Evolutionary conservation across 169 alveolate genomes (phyloP), one percentile per base, ranked within the genome.

Genomic region (Cryptosporidium baileyi): DNA sequence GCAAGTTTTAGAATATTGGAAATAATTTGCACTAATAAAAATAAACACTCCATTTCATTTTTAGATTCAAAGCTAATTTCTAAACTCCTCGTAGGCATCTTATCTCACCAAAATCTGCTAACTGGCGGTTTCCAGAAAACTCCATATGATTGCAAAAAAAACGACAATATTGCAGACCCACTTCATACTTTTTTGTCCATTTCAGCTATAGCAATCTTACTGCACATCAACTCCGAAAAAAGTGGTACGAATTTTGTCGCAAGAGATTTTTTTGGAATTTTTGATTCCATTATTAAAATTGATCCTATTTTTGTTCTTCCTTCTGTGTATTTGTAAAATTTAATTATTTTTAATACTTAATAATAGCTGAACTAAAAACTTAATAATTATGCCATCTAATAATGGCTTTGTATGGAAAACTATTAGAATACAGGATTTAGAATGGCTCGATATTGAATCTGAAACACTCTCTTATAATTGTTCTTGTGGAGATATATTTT

Each of bases 181-280:
- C 88, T 85, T 6, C 93, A 90, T 62, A 90, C 93, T 13, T 90
- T 90, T 44, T 88, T 90, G 57, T 89, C 89, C 41, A 80, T 90
- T 51, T 88, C 93, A 6, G 91, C 90, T 17, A 80, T 82, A 36
- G 40, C 91, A 19, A 36, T 74, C n/a, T 24, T 74, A 54, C 13
- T 49, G n/a, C 28, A 47, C 13, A 45, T 26, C 22, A 13, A 15
- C 15, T 26, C 15, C 32, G 22, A 4, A 3, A 36, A 45, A 26
- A 17, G 34, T 24, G 61, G 17, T 32, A 13, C 2, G 34, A 47
- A 47, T n/a, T n/a, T n/a, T n/a, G n/a, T n/a, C n/a, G n/a, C n/a
- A n/a, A n/a, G n/a, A n/a, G n/a, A n/a, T n/a, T n/a, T n/a, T n/a
- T 17, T 8, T 17, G 52, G 45, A 15, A 28, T 22, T 41, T 65